Percentiles rank a stretch among this genome's conserved stretches.
Conservation (phyloP, 2,329 filamentous ascomycete species). For the Pseudogymnoascus sp. region DNA sequence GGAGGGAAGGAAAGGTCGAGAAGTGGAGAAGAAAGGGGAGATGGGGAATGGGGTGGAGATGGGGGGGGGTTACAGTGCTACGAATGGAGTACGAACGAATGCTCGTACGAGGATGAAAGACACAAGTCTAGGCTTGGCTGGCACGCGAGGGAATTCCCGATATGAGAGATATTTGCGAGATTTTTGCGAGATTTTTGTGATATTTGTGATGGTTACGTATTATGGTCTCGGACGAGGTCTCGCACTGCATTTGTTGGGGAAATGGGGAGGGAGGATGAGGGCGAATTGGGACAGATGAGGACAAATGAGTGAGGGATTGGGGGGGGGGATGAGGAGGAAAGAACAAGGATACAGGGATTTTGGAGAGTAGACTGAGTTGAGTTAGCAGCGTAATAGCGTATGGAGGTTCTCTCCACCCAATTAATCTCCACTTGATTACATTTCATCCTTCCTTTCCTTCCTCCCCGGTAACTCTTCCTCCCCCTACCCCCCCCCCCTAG, state of each 20-base stretch:
- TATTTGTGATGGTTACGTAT: not conserved
- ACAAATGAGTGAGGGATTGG: not conserved
- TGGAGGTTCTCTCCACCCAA: not conserved
- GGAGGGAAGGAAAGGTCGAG: not conserved
- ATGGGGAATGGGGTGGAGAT: not conserved
- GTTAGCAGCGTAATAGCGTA: not conserved
- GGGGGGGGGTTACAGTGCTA: not conserved
- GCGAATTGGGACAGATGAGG: not conserved
- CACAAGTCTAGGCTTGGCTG: not conserved
- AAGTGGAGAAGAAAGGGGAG: not conserved
- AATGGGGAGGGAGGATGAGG: not conserved
- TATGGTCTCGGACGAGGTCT: not conserved
- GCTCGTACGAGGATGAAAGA: not conserved
- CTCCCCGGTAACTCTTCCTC: not conserved
- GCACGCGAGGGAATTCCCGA: not conserved
- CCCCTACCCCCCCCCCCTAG: not conserved
- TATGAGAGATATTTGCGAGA: not conserved
- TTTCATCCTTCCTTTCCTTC: not conserved
- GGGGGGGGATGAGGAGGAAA: not conserved
- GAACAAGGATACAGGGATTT: not conserved
- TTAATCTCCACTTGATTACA: constrained; percentile 1
- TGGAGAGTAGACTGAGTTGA: not conserved
- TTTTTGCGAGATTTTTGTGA: not conserved
- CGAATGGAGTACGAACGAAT: not conserved
- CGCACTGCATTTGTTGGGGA: not conserved